These are phyloP conservation scores for Penicillium manginii DNA, from an alignment of 495 filamentous ascomycete species.

Conservation along the genomic window DNA sequence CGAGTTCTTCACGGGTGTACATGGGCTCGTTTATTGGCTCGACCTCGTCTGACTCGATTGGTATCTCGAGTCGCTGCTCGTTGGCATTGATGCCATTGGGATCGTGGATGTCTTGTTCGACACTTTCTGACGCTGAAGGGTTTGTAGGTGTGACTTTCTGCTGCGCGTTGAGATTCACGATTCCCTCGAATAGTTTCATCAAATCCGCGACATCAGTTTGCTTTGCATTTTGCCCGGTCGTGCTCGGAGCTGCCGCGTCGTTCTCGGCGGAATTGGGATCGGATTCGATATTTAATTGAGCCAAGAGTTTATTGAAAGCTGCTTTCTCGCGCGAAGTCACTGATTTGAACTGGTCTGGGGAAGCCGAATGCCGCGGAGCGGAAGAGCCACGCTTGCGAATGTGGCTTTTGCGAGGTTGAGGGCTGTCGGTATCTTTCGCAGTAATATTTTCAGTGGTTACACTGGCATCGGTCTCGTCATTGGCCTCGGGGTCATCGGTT, in stretches of 20 bases:
- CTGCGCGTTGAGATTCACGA: not conserved
- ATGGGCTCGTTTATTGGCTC: not conserved
- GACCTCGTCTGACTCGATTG: not conserved
- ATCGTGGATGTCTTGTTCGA: not conserved
- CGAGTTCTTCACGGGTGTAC: not conserved
- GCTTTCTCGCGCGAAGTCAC: constrained; percentile 33
- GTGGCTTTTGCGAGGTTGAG: constrained; percentile 23
- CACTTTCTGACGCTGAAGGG: not conserved
- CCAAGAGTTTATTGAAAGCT: not conserved
- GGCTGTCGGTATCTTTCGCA: not conserved
- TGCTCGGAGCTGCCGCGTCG: not conserved
- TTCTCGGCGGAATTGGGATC: not conserved
- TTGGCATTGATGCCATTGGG: not conserved
- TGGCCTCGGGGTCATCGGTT: not conserved
- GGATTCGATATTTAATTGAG: not conserved
- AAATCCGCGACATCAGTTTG: constrained; percentile 32
- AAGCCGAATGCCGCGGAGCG: not conserved
- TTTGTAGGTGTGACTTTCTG: not conserved
- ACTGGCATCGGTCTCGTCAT: not conserved
- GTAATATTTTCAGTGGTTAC: not conserved
- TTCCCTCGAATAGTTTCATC: constrained; percentile 31
- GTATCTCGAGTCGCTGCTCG: not conserved
- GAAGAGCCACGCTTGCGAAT: constrained; percentile 31
- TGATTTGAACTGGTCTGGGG: not conserved
- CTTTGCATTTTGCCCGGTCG: constrained; percentile 5